These are phyloP conservation scores for Phytophthora idaei DNA, from an alignment of 352 stramenopile genomes.

Conservation along the genomic window DNA sequence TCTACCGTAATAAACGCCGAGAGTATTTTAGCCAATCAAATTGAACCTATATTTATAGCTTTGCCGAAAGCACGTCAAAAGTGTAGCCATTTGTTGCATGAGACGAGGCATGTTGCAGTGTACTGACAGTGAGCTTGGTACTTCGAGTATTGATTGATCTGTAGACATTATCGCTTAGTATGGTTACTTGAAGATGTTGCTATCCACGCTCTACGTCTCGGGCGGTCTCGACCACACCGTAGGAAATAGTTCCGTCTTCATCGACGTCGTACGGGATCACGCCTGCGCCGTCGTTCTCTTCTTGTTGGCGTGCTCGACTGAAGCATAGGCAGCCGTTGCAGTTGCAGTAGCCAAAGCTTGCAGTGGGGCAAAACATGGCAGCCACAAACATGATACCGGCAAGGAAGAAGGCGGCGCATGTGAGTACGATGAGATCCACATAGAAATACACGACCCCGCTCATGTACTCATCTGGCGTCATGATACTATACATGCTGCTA, in stretches of 20 bases:
- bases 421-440: slow-evolving; percentile 61
- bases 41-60: neutral
- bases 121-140: too few species aligned
- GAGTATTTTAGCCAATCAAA: slow-evolving; percentile 23
- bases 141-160: too few species aligned
- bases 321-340: slow-evolving; percentile 42
- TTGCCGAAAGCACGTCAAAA: neutral
- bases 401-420: slow-evolving; percentile 45
- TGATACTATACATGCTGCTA: slow-evolving; percentile 58
- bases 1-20: neutral
- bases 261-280: slow-evolving; percentile 36
- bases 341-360: slow-evolving; percentile 41
- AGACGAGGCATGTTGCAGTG: neutral
- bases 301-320: slow-evolving; percentile 25
- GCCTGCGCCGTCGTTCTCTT: slow-evolving; percentile 14
- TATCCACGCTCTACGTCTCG: slow-evolving; percentile 31
- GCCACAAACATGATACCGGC: slow-evolving; percentile 39
- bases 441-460: slow-evolving; percentile 74
- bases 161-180: too few species aligned
- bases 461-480: slow-evolving; percentile 73
- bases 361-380: slow-evolving; percentile 39
- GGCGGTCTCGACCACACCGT: slow-evolving; percentile 23
- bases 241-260: slow-evolving; percentile 30
- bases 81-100: slow-evolving; percentile 8
- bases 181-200: neutral